Conservation (phyloP, 2,329 filamentous ascomycete species). For the Colletotrichum navitas region DNA sequence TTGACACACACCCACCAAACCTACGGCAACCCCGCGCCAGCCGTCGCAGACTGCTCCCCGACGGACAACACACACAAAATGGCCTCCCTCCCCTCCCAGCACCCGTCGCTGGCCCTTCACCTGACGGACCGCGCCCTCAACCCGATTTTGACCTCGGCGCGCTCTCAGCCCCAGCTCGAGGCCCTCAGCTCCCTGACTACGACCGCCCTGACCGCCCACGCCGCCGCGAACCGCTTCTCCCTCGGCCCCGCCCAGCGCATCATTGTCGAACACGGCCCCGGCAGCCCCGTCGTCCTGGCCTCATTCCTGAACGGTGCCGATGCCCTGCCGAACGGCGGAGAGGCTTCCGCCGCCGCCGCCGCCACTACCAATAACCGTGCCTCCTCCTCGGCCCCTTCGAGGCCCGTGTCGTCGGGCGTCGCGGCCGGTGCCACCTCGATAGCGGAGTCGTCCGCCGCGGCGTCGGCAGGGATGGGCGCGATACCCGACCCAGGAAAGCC, state of each 20-base stretch:
- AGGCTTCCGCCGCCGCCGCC: conserved; percentile 17
- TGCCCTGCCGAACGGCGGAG: conserved; percentile 34
- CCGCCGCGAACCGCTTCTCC: conserved; percentile 64
- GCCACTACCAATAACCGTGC: conserved; percentile 13
- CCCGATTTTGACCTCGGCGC: conserved; percentile 68
- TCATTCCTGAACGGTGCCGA: conserved; percentile 59
- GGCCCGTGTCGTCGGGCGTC: conserved; percentile 17
- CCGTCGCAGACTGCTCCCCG: not conserved
- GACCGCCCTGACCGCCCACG: conserved; percentile 65
- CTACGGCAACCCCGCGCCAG: not conserved
- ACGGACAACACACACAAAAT: conserved; percentile 47
- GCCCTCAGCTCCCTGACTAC: conserved; percentile 66
- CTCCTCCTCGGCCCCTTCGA: conserved; percentile 23
- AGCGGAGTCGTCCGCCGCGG: conserved; percentile 8
- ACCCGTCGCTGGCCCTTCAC: conserved; percentile 66
- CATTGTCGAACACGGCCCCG: conserved; percentile 67
- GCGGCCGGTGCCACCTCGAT: conserved; percentile 21
- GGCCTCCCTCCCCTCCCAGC: conserved; percentile 61
- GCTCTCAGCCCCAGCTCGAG: conserved; percentile 57
- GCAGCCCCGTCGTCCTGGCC: conserved; percentile 58
- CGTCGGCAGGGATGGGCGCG: conserved; percentile 12
- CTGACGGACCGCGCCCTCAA: conserved; percentile 69
- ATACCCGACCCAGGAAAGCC: conserved; percentile 25
- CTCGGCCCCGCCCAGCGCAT: conserved; percentile 68
- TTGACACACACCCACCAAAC: not conserved